These are phyloP conservation scores for Fusarium udum DNA, from an alignment of 2,329 filamentous ascomycete genomes.

Conservation along the genomic window DNA sequence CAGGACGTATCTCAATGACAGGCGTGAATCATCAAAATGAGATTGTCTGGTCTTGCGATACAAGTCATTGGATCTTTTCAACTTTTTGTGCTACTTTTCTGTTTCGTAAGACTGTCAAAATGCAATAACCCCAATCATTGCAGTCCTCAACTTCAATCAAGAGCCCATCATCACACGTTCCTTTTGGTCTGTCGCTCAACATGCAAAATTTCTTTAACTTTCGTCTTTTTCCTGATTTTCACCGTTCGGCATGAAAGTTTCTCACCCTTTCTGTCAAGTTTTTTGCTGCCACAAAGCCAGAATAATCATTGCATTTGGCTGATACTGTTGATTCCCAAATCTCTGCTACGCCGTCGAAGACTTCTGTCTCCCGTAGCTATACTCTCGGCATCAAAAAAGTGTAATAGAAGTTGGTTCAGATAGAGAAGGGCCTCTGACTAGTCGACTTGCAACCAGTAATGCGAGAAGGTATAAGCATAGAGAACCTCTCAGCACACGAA, in stretches of 20 bases:
- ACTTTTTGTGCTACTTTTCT: conserved; percentile 14
- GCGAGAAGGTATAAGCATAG: background rate
- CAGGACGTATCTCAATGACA: background rate
- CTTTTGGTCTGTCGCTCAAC: background rate
- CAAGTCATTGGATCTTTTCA: background rate
- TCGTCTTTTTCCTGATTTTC: background rate
- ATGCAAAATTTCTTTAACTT: background rate
- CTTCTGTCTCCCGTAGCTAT: background rate
- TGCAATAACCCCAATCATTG: background rate
- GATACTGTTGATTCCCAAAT: background rate
- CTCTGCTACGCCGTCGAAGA: background rate
- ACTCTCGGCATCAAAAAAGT: background rate
- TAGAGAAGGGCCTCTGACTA: background rate
- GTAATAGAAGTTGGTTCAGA: background rate
- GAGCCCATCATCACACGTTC: background rate
- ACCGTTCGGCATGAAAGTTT: background rate
- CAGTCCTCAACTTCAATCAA: background rate
- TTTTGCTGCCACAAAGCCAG: background rate
- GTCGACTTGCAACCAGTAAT: background rate
- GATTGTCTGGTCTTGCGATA: background rate
- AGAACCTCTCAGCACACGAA: background rate
- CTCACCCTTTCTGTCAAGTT: background rate
- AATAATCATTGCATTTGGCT: background rate
- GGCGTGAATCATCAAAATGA: background rate
- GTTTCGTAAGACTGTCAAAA: background rate